These are phyloP conservation scores for Pestalotiopsis sp. DNA, from an alignment of 2,329 filamentous ascomycete genomes.

Conservation along the genomic window DNA sequence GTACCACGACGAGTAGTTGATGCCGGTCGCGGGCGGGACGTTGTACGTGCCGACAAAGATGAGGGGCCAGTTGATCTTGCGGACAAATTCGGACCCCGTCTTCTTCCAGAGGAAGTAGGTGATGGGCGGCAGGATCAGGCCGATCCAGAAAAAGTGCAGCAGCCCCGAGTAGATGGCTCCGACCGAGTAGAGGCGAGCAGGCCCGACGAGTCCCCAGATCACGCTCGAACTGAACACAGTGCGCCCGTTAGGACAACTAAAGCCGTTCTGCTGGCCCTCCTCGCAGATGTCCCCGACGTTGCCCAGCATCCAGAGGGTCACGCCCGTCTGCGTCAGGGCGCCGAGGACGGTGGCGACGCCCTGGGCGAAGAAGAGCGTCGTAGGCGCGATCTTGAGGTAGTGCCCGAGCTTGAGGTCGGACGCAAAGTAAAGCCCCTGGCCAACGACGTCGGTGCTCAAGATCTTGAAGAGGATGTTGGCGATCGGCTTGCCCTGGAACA, in stretches of 20 bases:
- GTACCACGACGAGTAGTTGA: conserved; percentile 41
- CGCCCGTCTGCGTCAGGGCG: conserved; percentile 44
- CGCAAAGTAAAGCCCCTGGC: conserved; percentile 47
- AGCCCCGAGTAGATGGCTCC: conserved; percentile 49
- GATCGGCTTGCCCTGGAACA: conserved; percentile 46
- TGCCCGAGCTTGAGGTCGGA: conserved; percentile 55
- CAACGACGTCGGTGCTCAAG: conserved; percentile 40
- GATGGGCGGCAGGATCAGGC: conserved; percentile 40
- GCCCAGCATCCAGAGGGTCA: conserved; percentile 34
- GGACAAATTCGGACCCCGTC: conserved; percentile 34
- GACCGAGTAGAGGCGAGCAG: conserved; percentile 46
- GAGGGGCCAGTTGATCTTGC: conserved; percentile 38
- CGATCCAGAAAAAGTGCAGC: conserved; percentile 56
- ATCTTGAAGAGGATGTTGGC: conserved; percentile 50
- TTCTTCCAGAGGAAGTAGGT: conserved; percentile 44
- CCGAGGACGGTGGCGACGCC: conserved; percentile 49
- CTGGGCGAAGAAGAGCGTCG: conserved; percentile 50
- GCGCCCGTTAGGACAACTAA: conserved; percentile 43
- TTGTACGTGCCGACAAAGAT: conserved; percentile 40
- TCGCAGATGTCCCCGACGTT: conserved; percentile 45
- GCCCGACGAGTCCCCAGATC: conserved; percentile 56
- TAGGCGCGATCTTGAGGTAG: conserved; percentile 52
- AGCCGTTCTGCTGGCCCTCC: conserved; percentile 43
- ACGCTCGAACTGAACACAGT: conserved; percentile 47
- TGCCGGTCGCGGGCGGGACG: conserved; percentile 38